A percentile compares a stretch with the other conserved stretches of the same genome.
phyloP scores from a whole-genome alignment of 495 filamentous ascomycete species.

The Lepidopterella palustris region DNA sequence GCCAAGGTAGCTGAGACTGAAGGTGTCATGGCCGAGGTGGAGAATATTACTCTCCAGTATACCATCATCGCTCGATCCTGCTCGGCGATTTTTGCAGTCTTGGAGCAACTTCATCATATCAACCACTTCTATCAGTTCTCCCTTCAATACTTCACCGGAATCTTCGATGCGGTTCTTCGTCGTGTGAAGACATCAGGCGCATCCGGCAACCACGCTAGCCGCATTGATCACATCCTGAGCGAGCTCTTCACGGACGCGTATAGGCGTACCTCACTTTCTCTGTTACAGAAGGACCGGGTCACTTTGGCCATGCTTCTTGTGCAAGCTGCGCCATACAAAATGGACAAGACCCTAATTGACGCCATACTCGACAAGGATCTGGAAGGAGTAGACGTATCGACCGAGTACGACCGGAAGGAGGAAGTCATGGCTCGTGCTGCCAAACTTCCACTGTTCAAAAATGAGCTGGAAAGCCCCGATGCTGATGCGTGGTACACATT shows the following conservation, averaged over 20 bases:
- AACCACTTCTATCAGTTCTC: slow-evolving; percentile 99
- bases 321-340: slow-evolving; percentile 85
- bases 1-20: slow-evolving; percentile 93
- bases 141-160: slow-evolving; percentile 93
- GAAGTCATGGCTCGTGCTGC: slow-evolving; percentile 62
- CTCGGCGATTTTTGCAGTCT: slow-evolving; percentile 90
- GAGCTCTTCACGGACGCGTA: slow-evolving; percentile 88
- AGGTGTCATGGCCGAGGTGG: slow-evolving; percentile 96
- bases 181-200: slow-evolving; percentile 65
- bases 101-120: slow-evolving; percentile 95
- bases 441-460: slow-evolving; percentile 67
- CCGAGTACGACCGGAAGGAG: slow-evolving; percentile 53
- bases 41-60: slow-evolving; percentile 89
- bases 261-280: slow-evolving; percentile 82
- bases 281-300: slow-evolving; percentile 89
- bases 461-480: slow-evolving; percentile 56
- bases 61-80: slow-evolving; percentile 86
- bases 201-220: slow-evolving; percentile 65
- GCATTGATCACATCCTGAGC: slow-evolving; percentile 79
- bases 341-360: slow-evolving; percentile 85
- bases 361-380: slow-evolving; percentile 72
- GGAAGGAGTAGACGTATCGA: slow-evolving; percentile 72
- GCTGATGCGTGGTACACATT: slow-evolving; percentile 69
- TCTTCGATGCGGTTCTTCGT: slow-evolving; percentile 88
- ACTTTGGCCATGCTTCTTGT: slow-evolving; percentile 94